Base-by-base conservation (phyloP, 2,329 filamentous ascomycete genomes). In the Westerdykella ornata region DNA sequence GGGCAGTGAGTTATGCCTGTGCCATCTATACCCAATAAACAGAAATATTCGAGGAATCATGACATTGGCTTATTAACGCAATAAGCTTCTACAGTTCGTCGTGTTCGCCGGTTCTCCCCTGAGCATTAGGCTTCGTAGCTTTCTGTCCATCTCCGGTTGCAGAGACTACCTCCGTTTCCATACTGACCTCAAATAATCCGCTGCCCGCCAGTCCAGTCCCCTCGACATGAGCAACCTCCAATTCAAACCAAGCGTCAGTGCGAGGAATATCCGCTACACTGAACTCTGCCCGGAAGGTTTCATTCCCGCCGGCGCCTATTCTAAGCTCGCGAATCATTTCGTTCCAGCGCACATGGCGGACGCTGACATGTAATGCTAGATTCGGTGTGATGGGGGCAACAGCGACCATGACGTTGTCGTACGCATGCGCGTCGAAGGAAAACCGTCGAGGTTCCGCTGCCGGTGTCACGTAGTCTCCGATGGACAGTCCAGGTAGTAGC, bases 161-260 rank as follows among this genome's bases (percentile, higher is more conserved):
- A 26, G 22, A 8, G 4, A 26, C 22, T 4, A 26, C 8, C 38
- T 52, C 47, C 30, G 43, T 43, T 45, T 53, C 47, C 13, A 56
- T 42, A 15, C 51, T 46, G 5, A 56, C 49, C 39, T 56, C 51
- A 28, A 56, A 56, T 20, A 56, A 33, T 29, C 53, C 49, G 15
- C 44, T 46, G 2, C 51, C 51, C 9, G 43, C 47, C 35, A 53
- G 19, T 3, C 46, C 42, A 7, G 40, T 38, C 1, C 45, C 44
- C 33, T 46, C 26, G 17, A 43, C 40, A 47, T 53, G 51, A 17
- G 38, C 41, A 14, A 56, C 53, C 37, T 54, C 53, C 13, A 56
- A 38, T 40, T 56, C 53, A 35, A 53, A 56, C 53, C 53, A 56
- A 11, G 51, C 51, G 26, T 56, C 51, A 4, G 46, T 52, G 8